These are phyloP conservation scores for Trametopsis cervina DNA, from an alignment of 768 basidiomycete genomes.

Conservation along the genomic window DNA sequence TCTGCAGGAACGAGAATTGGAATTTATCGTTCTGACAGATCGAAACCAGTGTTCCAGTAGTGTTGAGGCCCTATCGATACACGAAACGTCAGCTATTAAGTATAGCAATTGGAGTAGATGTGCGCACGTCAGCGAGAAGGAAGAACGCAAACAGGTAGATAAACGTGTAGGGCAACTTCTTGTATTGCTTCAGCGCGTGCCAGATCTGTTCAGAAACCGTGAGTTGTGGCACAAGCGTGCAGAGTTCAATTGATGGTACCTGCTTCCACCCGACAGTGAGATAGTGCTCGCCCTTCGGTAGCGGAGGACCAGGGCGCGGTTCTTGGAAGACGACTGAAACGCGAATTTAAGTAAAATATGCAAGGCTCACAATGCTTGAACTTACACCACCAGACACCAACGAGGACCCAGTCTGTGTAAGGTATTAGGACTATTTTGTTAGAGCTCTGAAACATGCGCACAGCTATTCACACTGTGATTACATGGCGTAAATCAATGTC, in stretches of 20 bases:
- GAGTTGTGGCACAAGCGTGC: no score
- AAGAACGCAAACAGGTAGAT: constrained; percentile 72
- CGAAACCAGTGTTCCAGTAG: constrained; percentile 64
- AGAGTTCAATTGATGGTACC: no score
- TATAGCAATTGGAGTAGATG: neutral
- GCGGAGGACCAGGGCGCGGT: constrained; percentile 71
- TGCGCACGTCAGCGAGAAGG: constrained; percentile 66
- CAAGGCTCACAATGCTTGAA: no score
- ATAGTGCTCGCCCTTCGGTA: constrained; percentile 73
- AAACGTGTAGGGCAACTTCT: constrained; percentile 75
- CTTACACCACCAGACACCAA: constrained; percentile 87
- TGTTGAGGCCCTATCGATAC: constrained; percentile 59
- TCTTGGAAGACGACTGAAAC: constrained; percentile 74
- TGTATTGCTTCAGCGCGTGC: constrained; percentile 68
- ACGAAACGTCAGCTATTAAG: neutral
- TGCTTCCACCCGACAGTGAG: constrained; percentile 85
- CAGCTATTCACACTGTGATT: constrained; percentile 8
- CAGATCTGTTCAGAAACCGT: constrained; percentile 49
- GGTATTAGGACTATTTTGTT: constrained; percentile 18
- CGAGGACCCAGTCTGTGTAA: constrained; percentile 61
- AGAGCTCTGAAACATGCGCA: constrained; percentile 3
- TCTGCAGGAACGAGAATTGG: constrained; percentile 73
- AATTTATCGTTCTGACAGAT: constrained; percentile 83
- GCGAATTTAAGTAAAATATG: neutral
- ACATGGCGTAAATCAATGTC: neutral